A percentile compares a stretch with the other conserved stretches of the same genome.
Evolutionary conservation across 23 red algal genomes (phyloP).

Genomic region (Gracilaria domingensis): DNA sequence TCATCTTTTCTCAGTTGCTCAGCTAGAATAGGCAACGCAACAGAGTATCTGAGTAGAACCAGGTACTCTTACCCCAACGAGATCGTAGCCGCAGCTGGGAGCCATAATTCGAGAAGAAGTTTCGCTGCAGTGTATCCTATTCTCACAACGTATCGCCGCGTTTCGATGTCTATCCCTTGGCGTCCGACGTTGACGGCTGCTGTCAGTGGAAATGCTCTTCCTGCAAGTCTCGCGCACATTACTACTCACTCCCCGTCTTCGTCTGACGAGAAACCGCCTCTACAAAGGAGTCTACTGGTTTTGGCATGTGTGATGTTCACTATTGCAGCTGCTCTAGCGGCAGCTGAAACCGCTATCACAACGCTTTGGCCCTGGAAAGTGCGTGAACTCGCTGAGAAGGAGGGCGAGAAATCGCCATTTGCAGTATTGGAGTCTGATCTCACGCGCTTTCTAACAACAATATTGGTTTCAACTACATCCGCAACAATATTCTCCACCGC

Average conservation of each 20-base stretch:
- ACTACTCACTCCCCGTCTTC: background rate
- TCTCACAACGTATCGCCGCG: background rate
- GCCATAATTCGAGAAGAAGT: background rate
- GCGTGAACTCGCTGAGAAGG: constrained; percentile 87
- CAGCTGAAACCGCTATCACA: constrained; percentile 98
- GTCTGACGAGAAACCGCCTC: constrained; percentile 29
- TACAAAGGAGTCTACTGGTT: constrained; percentile 26
- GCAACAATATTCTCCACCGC: constrained; percentile 92
- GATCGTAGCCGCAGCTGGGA: background rate
- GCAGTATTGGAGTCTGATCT: constrained; percentile 86
- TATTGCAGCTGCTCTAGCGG: constrained; percentile 80
- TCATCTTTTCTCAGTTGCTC: constrained; percentile 10
- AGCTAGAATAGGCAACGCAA: background rate
- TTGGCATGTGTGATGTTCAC: constrained; percentile 72
- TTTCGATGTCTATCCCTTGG: background rate
- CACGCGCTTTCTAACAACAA: constrained; percentile 96
- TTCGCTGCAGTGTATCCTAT: constrained; percentile 17
- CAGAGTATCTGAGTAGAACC: background rate
- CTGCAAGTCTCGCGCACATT: background rate
- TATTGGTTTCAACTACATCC: constrained; percentile 89
- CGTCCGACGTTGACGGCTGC: background rate
- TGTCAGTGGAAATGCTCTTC: background rate
- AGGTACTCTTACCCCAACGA: background rate
- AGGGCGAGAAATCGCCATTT: constrained; percentile 87
- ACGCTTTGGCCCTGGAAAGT: constrained; percentile 99